Percentiles rank a stretch among this genome's conserved stretches.
These are phyloP conservation scores for Pichia inconspicua DNA, from an alignment of 1,139 yeast genomes.

Conservation along the genomic window DNA sequence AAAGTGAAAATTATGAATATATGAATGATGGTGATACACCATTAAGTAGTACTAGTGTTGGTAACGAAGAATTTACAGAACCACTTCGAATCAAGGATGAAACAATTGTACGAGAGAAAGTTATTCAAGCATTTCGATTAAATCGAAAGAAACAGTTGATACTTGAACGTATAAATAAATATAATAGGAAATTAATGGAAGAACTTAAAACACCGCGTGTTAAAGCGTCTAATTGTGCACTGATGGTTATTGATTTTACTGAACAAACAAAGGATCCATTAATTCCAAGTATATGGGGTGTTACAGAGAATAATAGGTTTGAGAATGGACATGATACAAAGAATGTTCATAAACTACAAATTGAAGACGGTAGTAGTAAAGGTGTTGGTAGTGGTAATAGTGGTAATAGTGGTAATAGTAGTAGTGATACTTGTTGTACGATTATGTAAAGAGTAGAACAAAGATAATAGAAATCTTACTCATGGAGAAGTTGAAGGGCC, in stretches of 20 bases:
- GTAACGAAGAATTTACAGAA: background rate
- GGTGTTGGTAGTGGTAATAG: slow-evolving; percentile 30
- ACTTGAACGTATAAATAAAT: slow-evolving; percentile 54
- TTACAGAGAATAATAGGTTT: slow-evolving; percentile 31
- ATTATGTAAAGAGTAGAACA: no score
- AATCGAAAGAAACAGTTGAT: slow-evolving; percentile 36
- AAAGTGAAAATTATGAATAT: background rate
- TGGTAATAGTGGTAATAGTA: background rate
- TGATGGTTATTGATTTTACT: slow-evolving; percentile 37
- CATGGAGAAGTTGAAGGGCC: background rate
- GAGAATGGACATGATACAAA: slow-evolving; percentile 22
- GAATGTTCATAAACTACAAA: background rate
- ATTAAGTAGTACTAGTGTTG: background rate
- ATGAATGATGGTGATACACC: background rate
- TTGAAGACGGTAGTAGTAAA: background rate
- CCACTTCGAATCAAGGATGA: background rate
- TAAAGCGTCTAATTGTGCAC: slow-evolving; percentile 61
- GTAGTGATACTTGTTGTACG: slow-evolving; percentile 34
- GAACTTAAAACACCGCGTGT: slow-evolving; percentile 53
- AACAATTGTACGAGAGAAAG: slow-evolving; percentile 6
- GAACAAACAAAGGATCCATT: slow-evolving; percentile 41
- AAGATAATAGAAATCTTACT: no score
- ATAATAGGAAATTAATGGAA: slow-evolving; percentile 47
- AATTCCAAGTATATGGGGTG: slow-evolving; percentile 39
- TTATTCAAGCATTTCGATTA: slow-evolving; percentile 14